Base-by-base conservation (phyloP, 1,284 basidiomycete species). In the Ganoderma sinense region DNA sequence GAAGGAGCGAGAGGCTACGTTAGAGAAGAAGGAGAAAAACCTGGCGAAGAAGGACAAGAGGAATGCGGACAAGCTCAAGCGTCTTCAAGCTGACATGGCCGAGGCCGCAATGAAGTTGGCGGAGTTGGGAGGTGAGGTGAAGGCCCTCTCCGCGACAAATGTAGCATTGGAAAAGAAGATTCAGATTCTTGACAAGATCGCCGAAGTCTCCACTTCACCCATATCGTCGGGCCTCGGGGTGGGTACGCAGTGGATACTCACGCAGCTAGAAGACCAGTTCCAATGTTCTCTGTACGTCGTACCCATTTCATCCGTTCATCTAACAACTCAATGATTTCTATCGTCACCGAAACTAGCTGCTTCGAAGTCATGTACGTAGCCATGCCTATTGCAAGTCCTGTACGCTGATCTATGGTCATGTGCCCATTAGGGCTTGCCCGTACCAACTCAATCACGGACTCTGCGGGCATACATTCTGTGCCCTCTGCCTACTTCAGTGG, bases 391-490 rank as follows among this genome's bases (percentile, higher is more conserved):
- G 10, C 56, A 8, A 36, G 18, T 20, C 2, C 43, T 45, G 23
- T 41, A 43, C 14, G 31, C 62, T 48, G 18, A 48, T 23, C 29
- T 5, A 45, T 20, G 7, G 13, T n/a, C n/a, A n/a, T 26, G 53
- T 7, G 33, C 23, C 14, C 11, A 41, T 18, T 65, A 86, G 89
- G 78, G 87, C 90, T 1, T 84, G 84, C 69, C 91, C 91, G 14
- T 89, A 88, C 74, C 80, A 81, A n/a, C 79, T 92, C 59, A 85
- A 82, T 64, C 84, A 89, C 10, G 82, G 82, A 26, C 78, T 80
- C 58, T 92, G 90, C 70, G 91, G 91, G 2, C 90, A 92, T 74
- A 85, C 89, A 0, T 92, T 89, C 76, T 91, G 89, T 76, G 86
- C 87, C 26, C 79, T 88, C 41, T 91, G 89, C 77, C 87, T 90